These are phyloP conservation scores for Neonectria sp. DNA, from an alignment of 2,329 filamentous ascomycete genomes.

Conservation along the genomic window DNA sequence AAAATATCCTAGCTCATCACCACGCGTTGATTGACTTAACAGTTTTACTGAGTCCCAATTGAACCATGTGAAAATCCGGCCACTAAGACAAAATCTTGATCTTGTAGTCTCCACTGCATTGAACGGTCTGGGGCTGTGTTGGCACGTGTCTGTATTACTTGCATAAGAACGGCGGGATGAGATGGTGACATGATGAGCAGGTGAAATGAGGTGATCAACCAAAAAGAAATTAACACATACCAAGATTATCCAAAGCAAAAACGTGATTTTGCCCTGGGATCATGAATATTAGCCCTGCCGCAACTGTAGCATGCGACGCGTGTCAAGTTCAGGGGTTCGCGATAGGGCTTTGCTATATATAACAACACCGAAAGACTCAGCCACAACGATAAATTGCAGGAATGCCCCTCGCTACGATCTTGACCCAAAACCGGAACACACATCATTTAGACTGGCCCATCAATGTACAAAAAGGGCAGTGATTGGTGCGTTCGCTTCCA, in stretches of 20 bases:
- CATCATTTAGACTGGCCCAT: background rate
- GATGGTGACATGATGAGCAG: background rate
- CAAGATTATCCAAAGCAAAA: background rate
- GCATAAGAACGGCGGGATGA: background rate
- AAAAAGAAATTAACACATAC: background rate
- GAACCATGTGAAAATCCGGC: no score
- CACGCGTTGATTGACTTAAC: no score
- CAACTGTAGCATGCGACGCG: background rate
- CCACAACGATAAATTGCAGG: constrained; percentile 5
- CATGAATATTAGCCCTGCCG: background rate
- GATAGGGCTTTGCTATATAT: constrained; percentile 1
- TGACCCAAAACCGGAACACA: background rate
- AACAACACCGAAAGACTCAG: background rate
- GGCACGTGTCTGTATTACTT: no score
- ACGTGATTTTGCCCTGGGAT: background rate
- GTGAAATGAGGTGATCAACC: background rate
- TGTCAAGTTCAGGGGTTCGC: background rate
- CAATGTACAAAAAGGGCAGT: background rate
- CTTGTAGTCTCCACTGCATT: no score
- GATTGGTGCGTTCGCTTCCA: no score
- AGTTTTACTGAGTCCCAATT: no score
- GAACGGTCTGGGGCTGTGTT: no score
- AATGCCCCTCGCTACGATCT: background rate
- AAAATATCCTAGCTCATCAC: no score
- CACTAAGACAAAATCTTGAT: no score